Evolutionary conservation across 192 early-diverging fungal species (phyloP).

Genomic region (Backusella psychrophila): DNA sequence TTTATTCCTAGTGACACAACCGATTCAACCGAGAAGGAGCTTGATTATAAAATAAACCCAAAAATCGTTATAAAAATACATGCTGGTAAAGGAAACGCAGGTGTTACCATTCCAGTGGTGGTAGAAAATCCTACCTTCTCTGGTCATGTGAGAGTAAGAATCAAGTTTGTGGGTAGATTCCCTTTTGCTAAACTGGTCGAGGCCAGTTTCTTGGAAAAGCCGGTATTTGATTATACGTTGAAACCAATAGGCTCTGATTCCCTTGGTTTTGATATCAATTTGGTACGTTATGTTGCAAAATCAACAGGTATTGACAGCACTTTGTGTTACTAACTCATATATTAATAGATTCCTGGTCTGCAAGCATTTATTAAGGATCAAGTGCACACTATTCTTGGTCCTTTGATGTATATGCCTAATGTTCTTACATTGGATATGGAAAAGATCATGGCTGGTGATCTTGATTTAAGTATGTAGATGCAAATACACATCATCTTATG

Average conservation of each 20-base stretch:
- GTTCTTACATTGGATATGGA: conserved; percentile 31
- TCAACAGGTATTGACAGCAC: neutral
- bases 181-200: conserved; percentile 72
- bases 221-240: conserved; percentile 73
- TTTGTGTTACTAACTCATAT: neutral
- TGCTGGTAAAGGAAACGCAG: conserved; percentile 71
- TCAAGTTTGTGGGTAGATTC: conserved; percentile 71
- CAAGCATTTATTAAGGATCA: conserved; percentile 58
- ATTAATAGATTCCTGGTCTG: conserved; percentile 58
- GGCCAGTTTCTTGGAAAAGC: conserved; percentile 68
- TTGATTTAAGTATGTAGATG: conserved; percentile 26
- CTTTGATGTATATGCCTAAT: conserved; percentile 37
- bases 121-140: conserved; percentile 71
- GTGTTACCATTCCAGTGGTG: conserved; percentile 72
- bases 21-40: conserved; percentile 49
- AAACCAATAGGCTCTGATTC: conserved; percentile 69
- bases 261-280: conserved; percentile 70
- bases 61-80: conserved; percentile 73
- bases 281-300: conserved; percentile 30
- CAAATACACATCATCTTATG: neutral
- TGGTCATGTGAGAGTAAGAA: conserved; percentile 60
- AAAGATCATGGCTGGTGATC: conserved; percentile 23
- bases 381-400: conserved; percentile 53
- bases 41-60: conserved; percentile 58
- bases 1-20: conserved; percentile 69